A percentile compares a stretch with the other conserved stretches of the same genome.
phyloP scores from a whole-genome alignment of 2,329 filamentous ascomycete genomes.

The Hypomyces perniciosus region DNA sequence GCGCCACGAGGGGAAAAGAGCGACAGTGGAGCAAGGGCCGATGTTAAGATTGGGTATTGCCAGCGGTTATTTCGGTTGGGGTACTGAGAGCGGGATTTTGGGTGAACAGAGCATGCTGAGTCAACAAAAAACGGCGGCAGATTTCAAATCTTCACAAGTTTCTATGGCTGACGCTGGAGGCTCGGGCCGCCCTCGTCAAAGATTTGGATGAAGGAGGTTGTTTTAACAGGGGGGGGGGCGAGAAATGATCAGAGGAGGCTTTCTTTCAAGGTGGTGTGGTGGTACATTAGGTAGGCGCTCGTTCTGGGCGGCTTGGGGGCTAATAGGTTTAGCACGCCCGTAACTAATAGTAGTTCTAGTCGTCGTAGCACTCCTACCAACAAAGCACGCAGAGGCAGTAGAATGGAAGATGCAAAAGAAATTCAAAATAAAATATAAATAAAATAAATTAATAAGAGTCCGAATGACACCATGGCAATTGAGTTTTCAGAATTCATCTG shows the following conservation, averaged over 20 bases:
- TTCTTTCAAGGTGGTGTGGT: constrained; percentile 2
- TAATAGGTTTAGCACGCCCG: too few relatives aligned
- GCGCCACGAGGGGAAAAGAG: constrained; percentile 11
- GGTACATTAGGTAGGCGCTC: not conserved
- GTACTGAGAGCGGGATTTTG: too few relatives aligned
- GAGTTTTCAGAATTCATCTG: too few relatives aligned
- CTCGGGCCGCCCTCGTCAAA: constrained; percentile 7
- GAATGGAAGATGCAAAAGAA: too few relatives aligned
- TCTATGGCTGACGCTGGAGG: constrained; percentile 3
- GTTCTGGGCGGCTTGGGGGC: not conserved
- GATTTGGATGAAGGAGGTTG: constrained; percentile 2
- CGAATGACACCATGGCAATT: not conserved
- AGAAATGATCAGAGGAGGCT: constrained; percentile 4
- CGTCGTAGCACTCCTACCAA: too few relatives aligned
- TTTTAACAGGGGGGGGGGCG: constrained; percentile 7
- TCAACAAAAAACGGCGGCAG: constrained; percentile 4
- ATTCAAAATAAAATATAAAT: too few relatives aligned
- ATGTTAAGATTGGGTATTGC: too few relatives aligned
- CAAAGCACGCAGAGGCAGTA: too few relatives aligned
- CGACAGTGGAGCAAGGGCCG: constrained; percentile 3
- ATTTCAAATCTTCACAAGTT: too few relatives aligned
- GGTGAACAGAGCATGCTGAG: not conserved
- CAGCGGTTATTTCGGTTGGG: too few relatives aligned
- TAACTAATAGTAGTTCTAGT: too few relatives aligned
- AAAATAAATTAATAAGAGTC: not conserved